Evolutionary conservation across 768 basidiomycete species (phyloP).

Genomic region (Hirschioporus abietinus): DNA sequence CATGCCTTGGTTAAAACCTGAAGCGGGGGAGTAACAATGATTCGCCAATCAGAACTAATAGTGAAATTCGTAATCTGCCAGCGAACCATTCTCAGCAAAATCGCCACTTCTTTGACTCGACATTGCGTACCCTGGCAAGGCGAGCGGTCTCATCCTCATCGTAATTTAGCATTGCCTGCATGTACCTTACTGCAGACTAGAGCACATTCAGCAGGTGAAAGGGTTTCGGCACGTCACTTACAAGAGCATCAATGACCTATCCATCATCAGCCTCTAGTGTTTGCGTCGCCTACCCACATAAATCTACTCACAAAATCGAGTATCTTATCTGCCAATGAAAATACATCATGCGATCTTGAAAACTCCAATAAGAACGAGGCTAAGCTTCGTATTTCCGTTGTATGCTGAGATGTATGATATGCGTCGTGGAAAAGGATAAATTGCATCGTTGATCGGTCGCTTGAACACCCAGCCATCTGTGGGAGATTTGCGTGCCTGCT

Average conservation of each 20-base stretch:
- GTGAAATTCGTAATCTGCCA: neutral
- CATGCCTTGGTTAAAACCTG: neutral
- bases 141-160: neutral
- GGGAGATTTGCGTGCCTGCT: neutral
- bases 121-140: neutral
- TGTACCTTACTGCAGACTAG: neutral
- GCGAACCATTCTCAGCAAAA: neutral
- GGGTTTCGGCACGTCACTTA: neutral
- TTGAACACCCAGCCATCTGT: neutral
- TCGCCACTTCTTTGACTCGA: neutral
- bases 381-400: neutral
- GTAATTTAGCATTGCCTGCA: neutral
- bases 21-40: neutral
- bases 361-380: neutral
- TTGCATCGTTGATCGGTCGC: neutral
- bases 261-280: neutral
- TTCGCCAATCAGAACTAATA: neutral
- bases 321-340: neutral
- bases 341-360: neutral
- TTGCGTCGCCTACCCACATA: neutral
- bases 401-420: neutral
- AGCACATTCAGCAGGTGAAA: neutral
- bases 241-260: neutral
- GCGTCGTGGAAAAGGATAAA: neutral
- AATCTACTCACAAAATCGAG: neutral